Evolutionary conservation across 805 yeast species (phyloP).

Genomic region (Peterozyma toletana): DNA sequence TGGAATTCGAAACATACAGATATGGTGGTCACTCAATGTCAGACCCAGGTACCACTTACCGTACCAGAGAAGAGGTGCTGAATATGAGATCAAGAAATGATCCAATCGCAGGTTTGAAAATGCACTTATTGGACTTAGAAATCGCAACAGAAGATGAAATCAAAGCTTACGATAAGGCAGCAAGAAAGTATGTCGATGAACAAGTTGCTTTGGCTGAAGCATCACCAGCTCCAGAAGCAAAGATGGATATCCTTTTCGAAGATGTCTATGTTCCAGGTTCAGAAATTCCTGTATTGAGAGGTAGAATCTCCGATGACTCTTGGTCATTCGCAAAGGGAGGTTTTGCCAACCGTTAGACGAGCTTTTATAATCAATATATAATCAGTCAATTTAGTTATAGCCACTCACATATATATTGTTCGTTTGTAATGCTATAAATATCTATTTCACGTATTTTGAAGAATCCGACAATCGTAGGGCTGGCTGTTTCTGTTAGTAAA

Average conservation of each 20-base stretch:
- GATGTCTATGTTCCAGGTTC: conserved; percentile 95
- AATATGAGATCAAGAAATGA: conserved; percentile 98
- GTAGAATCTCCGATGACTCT: conserved; percentile 93
- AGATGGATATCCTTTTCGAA: conserved; percentile 89
- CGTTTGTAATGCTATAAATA: no score
- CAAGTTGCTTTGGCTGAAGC: conserved; percentile 92
- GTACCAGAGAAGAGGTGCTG: conserved; percentile 99
- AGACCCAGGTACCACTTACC: conserved; percentile 99
- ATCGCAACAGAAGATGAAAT: conserved; percentile 94
- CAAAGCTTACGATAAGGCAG: conserved; percentile 91
- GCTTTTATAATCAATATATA: conserved; percentile 9
- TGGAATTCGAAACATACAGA: conserved; percentile 98
- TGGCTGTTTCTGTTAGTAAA: neutral
- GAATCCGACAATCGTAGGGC: neutral
- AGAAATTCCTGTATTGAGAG: conserved; percentile 89
- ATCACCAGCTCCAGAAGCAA: conserved; percentile 92
- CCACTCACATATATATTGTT: no score
- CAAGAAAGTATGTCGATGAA: conserved; percentile 91
- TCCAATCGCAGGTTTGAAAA: conserved; percentile 95
- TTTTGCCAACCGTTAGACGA: conserved; percentile 28
- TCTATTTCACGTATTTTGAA: no score
- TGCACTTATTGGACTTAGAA: conserved; percentile 69
- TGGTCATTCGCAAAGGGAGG: conserved; percentile 47
- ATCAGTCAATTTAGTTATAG: neutral
- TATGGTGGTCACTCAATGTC: conserved; percentile 99